Conservation (phyloP, 2,329 filamentous ascomycete species). For the Sporothrix brunneoviolacea region DNA sequence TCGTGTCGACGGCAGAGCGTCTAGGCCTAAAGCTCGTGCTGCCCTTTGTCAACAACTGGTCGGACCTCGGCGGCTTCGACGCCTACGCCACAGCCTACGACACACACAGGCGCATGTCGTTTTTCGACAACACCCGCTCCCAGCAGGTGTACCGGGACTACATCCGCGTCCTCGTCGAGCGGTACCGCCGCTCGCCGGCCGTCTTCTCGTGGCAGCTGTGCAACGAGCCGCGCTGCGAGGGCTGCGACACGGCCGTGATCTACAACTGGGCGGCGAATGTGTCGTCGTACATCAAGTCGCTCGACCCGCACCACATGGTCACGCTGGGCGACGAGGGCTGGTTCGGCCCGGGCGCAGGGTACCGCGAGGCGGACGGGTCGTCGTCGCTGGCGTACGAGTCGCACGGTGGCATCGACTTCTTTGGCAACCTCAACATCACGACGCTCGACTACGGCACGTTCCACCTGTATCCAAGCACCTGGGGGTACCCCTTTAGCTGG, state of each 20-base stretch:
- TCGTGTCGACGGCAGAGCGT: conserved; percentile 9
- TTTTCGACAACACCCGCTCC: conserved; percentile 25
- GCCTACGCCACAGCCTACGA: conserved; percentile 19
- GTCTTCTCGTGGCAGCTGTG: conserved; percentile 50
- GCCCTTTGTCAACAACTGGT: conserved; percentile 18
- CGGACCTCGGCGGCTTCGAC: conserved; percentile 18
- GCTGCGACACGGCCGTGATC: conserved; percentile 45
- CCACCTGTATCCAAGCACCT: conserved; percentile 38
- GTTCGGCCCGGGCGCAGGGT: conserved; percentile 55
- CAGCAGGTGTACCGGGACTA: conserved; percentile 51
- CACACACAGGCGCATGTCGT: neutral
- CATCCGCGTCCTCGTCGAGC: conserved; percentile 40
- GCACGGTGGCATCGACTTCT: conserved; percentile 42
- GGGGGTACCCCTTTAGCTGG: conserved; percentile 12
- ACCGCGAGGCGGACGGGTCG: conserved; percentile 37
- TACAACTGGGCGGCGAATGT: conserved; percentile 49
- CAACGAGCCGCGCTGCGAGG: conserved; percentile 50
- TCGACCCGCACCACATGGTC: conserved; percentile 41
- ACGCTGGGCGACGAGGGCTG: conserved; percentile 57
- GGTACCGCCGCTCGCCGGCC: conserved; percentile 40
- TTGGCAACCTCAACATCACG: conserved; percentile 42
- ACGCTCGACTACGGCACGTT: conserved; percentile 48
- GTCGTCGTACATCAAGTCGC: conserved; percentile 41
- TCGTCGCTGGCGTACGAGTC: conserved; percentile 39
- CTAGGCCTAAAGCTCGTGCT: conserved; percentile 11